phyloP scores from a whole-genome alignment of 164 flowering plant genomes.

The Malania oleifera region DNA sequence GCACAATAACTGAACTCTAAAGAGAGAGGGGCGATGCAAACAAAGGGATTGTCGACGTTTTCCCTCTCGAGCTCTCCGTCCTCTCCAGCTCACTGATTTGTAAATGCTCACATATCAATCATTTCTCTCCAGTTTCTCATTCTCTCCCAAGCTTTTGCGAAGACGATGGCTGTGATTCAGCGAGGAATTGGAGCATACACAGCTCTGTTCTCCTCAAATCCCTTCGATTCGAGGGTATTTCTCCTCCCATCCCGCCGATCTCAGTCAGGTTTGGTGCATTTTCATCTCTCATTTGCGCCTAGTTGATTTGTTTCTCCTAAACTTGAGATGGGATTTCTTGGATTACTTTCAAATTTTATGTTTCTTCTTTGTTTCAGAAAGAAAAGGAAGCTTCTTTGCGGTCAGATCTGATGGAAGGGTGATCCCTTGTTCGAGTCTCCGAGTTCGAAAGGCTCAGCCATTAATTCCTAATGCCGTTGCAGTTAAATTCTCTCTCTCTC shows the following conservation, averaged over 20 bases:
- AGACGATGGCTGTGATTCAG: neutral
- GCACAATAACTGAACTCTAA: no score
- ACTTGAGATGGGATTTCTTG: neutral
- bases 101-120: no score
- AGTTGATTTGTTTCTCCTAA: neutral
- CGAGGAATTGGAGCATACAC: neutral
- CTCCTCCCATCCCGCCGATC: neutral
- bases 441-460: neutral
- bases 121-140: neutral
- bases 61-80: no score
- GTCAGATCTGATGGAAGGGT: neutral
- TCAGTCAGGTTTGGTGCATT: neutral
- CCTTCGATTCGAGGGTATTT: neutral
- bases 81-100: no score
- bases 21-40: no score
- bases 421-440: neutral
- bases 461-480: neutral
- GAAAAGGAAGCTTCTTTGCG: neutral
- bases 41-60: no score
- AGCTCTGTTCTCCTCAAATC: neutral
- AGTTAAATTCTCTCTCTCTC: neutral
- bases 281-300: neutral
- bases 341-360: neutral
- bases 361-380: slow-evolving; percentile 1
- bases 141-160: neutral